Evolutionary conservation across 371 early-diverging fungal species (phyloP), one percentile per base, ranked within the genome.

Genomic region (Rhizomucor miehei): DNA sequence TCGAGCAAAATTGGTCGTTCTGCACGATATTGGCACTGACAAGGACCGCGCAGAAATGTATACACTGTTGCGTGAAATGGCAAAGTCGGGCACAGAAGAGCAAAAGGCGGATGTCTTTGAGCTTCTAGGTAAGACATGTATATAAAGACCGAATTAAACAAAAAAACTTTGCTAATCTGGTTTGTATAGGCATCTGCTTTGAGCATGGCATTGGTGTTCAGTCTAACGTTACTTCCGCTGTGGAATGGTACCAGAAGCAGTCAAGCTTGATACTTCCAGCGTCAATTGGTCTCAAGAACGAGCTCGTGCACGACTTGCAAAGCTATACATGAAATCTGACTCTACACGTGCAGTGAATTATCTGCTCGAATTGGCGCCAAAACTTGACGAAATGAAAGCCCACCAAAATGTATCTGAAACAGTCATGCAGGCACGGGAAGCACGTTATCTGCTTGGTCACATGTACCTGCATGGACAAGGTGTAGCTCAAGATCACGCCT

Each of bases 371-470:
- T 62, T 55, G 16, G 48, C 47, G 21, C 57, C 54, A 16, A 34
- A 54, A 6, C 60, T 60, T 9, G 51, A 63, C 34, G 55, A 50
- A 11, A 63, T 73, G 63, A 56, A 57, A 14, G 54, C 54, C 13
- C 35, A 69, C 38, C 56, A 56, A 21, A 38, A 29, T 6, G 64
- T 63, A 1, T 51, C 51, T 1, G 73, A 73, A 54, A 66, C 66
- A 13, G 40, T 52, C 16, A 47, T 37, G 11, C 74, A 69, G 48
- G 60, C 68, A 2, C 59, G 67, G n/a, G 63, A 61, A 21, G 62
- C 67, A 50, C 65, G 57, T 36, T 73, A 69, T 38, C 64, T 49
- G 52, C 39, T 67, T 9, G 72, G 72, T 67, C 58, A 36, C 44
- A 14, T 17, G 24, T 19, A 56, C 34, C 44, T 64, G n/a, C 52